A percentile compares a stretch with the other conserved stretches of the same genome.
phyloP scores from a whole-genome alignment of 441 rosid species.

The Syzygium syzygioides region DNA sequence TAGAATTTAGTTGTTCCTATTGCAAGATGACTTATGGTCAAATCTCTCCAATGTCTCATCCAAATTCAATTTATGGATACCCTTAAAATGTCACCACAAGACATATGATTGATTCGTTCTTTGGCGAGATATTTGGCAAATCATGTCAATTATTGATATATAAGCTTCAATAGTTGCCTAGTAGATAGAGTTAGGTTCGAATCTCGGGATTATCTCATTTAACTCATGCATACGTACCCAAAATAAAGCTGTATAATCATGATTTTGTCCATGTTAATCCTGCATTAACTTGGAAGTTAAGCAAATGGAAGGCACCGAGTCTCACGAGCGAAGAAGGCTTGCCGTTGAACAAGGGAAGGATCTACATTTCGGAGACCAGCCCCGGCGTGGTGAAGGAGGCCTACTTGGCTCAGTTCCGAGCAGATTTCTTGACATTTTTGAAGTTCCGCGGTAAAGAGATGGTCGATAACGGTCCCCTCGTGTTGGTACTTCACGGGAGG shows the following conservation, averaged over 20 bases:
- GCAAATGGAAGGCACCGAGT: conserved; percentile 1
- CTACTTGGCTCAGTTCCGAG: conserved; percentile 28
- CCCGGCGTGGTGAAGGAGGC: conserved; percentile 21
- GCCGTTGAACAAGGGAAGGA: conserved; percentile 18
- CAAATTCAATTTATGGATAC: neutral
- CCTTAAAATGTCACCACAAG: neutral
- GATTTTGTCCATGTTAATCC: neutral
- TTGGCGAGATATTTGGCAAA: too few species aligned
- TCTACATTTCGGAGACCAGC: conserved; percentile 30
- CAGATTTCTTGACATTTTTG: conserved; percentile 23
- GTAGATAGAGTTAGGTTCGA: neutral
- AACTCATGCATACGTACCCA: neutral
- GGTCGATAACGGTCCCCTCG: conserved; percentile 20
- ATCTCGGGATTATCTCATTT: neutral
- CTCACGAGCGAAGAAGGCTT: conserved; percentile 2
- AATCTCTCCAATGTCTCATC: neutral
- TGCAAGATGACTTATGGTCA: neutral
- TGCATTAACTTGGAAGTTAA: neutral
- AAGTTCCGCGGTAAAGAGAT: conserved; percentile 22
- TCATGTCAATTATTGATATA: neutral
- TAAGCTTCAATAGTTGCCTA: neutral
- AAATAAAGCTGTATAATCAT: neutral
- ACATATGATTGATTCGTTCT: too few species aligned
- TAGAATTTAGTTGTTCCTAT: neutral
- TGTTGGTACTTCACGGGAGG: conserved; percentile 26